These are phyloP conservation scores for Quercus engelmannii DNA, from an alignment of 306 rosid genomes.

Conservation along the genomic window DNA sequence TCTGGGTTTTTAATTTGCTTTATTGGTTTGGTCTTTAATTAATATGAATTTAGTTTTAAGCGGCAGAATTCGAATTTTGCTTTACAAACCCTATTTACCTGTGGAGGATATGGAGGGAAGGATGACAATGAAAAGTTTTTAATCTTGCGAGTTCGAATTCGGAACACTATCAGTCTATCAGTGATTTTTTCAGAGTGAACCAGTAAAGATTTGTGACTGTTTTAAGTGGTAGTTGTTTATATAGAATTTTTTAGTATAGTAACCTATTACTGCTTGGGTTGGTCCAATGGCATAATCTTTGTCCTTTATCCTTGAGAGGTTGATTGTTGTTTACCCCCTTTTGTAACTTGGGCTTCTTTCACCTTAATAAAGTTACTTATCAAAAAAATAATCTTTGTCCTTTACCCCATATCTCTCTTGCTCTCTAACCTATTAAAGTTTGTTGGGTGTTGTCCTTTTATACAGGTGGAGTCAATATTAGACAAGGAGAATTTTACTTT, in stretches of 20 bases:
- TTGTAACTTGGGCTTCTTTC: too few species aligned
- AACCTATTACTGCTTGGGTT: neutral
- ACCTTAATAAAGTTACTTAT: too few species aligned
- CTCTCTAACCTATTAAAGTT: neutral
- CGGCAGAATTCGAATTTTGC: neutral
- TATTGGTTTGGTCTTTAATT: neutral
- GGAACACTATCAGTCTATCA: neutral
- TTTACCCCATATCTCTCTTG: neutral
- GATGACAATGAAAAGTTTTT: neutral
- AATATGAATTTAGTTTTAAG: slow-evolving; percentile 3
- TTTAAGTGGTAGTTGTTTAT: neutral
- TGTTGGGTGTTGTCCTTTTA: slow-evolving; percentile 7
- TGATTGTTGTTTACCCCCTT: too few species aligned
- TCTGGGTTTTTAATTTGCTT: neutral
- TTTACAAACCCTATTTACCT: neutral
- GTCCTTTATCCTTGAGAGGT: neutral
- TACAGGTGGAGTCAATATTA: slow-evolving; percentile 84
- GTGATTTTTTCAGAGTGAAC: neutral
- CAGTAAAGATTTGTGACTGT: neutral
- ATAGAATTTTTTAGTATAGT: neutral
- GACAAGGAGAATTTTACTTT: slow-evolving; percentile 91
- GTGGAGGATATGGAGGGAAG: neutral
- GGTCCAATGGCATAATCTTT: neutral
- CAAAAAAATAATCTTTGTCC: too few species aligned
- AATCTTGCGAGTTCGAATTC: neutral